Conservation (phyloP, 2,329 filamentous ascomycete genomes). For the Colletotrichum brevisporum region DNA sequence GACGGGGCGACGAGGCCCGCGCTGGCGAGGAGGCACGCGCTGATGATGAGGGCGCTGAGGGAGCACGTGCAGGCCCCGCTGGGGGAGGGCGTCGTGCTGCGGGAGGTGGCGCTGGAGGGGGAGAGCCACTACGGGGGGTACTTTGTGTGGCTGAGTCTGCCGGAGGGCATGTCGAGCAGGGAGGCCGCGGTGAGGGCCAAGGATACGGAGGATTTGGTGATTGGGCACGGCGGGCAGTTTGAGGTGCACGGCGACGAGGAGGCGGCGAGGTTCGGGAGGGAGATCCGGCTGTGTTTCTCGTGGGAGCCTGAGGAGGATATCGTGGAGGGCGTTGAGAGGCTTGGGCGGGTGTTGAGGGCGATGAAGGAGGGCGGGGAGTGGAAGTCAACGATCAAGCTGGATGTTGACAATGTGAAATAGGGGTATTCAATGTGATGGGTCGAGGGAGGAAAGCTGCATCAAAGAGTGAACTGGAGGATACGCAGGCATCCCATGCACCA, state of each 20-base stretch:
- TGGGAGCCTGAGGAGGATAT: constrained; percentile 79
- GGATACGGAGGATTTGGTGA: constrained; percentile 74
- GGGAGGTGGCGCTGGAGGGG: constrained; percentile 51
- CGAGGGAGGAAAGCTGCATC: too few relatives aligned
- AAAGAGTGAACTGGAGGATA: too few relatives aligned
- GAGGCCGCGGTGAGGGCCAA: constrained; percentile 71
- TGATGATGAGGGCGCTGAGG: constrained; percentile 72
- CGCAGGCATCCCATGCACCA: too few relatives aligned
- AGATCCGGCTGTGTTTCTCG: constrained; percentile 78
- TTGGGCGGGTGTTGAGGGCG: constrained; percentile 63
- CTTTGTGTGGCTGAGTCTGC: constrained; percentile 85
- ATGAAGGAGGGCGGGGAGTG: constrained; percentile 48
- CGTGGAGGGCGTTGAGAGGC: constrained; percentile 75
- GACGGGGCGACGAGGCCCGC: constrained; percentile 58
- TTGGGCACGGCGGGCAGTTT: constrained; percentile 80
- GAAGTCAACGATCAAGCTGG: constrained; percentile 19
- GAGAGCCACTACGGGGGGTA: constrained; percentile 80
- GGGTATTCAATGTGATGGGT: too few relatives aligned
- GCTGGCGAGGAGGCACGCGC: constrained; percentile 60
- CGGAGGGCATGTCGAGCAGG: constrained; percentile 62
- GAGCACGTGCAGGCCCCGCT: constrained; percentile 70
- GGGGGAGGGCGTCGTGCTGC: constrained; percentile 62
- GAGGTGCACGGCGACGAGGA: constrained; percentile 72
- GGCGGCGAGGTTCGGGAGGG: constrained; percentile 68
- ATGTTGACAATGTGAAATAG: constrained; percentile 38